These are phyloP conservation scores for Epicoccum sorghinum DNA, from an alignment of 2,329 filamentous ascomycete species.

Conservation along the genomic window DNA sequence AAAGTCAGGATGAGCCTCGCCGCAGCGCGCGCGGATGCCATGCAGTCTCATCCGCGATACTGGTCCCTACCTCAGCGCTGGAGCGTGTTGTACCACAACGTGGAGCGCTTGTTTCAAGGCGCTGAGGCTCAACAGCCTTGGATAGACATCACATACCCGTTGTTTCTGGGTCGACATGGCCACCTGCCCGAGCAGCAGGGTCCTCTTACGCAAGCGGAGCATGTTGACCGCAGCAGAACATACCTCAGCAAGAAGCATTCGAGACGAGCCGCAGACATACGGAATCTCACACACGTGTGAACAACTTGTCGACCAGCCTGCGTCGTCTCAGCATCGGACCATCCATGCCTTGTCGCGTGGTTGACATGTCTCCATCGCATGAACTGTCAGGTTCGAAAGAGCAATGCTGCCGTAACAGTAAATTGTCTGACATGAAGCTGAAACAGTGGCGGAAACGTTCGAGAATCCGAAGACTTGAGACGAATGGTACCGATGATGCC, in stretches of 20 bases:
- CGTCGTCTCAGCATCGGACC: constrained; percentile 7
- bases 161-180: not conserved
- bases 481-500: constrained; percentile 9
- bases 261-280: constrained; percentile 10
- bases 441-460: constrained; percentile 11
- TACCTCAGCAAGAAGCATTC: not conserved
- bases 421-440: constrained; percentile 13
- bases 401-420: constrained; percentile 4
- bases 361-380: constrained; percentile 16
- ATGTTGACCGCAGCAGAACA: constrained; percentile 4
- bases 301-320: constrained; percentile 7
- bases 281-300: constrained; percentile 12
- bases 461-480: constrained; percentile 6
- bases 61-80: constrained; percentile 5
- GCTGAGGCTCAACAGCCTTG: not conserved
- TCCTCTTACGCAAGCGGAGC: not conserved
- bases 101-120: constrained; percentile 14
- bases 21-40: constrained; percentile 4
- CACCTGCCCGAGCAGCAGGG: not conserved
- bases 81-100: constrained; percentile 2
- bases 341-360: constrained; percentile 15
- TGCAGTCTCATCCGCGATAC: constrained; percentile 9
- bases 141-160: not conserved
- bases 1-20: constrained; percentile 2
- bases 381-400: constrained; percentile 14